Conservation (phyloP, 2,329 filamentous ascomycete genomes). For the Aspergillus vadensis region DNA sequence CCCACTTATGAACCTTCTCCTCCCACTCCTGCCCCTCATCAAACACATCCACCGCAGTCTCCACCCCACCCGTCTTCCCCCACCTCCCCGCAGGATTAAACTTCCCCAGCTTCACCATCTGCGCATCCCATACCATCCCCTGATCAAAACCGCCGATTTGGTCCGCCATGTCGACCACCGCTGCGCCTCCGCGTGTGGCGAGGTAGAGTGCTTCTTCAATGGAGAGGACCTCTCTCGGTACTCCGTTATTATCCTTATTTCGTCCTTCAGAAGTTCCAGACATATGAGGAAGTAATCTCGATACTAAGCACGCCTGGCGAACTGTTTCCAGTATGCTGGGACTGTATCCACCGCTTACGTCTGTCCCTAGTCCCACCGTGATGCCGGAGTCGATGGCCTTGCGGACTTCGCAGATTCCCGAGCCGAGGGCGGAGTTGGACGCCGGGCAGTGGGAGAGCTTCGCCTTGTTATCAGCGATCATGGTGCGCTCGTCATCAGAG, state of each 20-base stretch:
- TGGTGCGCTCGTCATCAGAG: constrained; percentile 61
- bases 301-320: constrained; percentile 77
- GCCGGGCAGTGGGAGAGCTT: constrained; percentile 85
- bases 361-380: constrained; percentile 82
- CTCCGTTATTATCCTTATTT: neutral
- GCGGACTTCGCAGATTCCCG: constrained; percentile 74
- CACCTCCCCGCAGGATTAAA: constrained; percentile 24
- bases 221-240: constrained; percentile 59
- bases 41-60: constrained; percentile 77
- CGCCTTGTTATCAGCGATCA: constrained; percentile 62
- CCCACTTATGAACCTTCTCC: constrained; percentile 87
- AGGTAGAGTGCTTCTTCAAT: constrained; percentile 86
- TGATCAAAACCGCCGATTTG: constrained; percentile 79
- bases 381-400: constrained; percentile 73
- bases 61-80: constrained; percentile 49
- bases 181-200: constrained; percentile 83
- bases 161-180: constrained; percentile 71
- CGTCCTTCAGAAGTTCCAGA: constrained; percentile 41
- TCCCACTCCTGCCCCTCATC: constrained; percentile 81
- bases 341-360: constrained; percentile 85
- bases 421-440: constrained; percentile 80
- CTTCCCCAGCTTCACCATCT: constrained; percentile 68
- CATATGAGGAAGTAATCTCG: constrained; percentile 60
- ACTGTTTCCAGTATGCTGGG: constrained; percentile 80
- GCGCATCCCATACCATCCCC: constrained; percentile 89